A percentile compares a stretch with the other conserved stretches of the same genome.
Evolutionary conservation across 257 asterid genomes (phyloP).

Genomic region (Leonotis leonurus): DNA sequence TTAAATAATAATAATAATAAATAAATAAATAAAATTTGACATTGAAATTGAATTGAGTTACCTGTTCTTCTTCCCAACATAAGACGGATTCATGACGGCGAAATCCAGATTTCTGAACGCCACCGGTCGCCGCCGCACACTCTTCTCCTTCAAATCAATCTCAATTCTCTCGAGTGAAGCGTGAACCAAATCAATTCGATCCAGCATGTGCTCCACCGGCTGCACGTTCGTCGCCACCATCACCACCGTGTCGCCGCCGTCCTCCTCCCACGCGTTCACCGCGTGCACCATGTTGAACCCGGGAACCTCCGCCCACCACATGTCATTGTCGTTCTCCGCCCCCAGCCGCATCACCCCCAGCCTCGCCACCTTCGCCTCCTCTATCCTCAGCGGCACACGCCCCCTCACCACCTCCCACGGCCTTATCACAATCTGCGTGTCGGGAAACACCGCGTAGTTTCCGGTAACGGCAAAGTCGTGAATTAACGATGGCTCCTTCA

Average conservation of each 20-base stretch:
- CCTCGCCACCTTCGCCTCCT: conserved; percentile 36
- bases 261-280: conserved; percentile 66
- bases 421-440: conserved; percentile 39
- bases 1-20: too few species aligned
- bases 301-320: conserved; percentile 50
- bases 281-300: conserved; percentile 51
- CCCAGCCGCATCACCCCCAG: conserved; percentile 47
- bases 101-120: conserved; percentile 41
- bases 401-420: conserved; percentile 34
- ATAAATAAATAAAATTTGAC: too few species aligned
- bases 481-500: conserved; percentile 24
- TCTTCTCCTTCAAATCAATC: conserved; percentile 37
- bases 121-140: conserved; percentile 27
- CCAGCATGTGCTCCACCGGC: conserved; percentile 41
- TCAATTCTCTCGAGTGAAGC: conserved; percentile 38
- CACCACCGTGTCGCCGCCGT: conserved; percentile 45
- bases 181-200: conserved; percentile 41
- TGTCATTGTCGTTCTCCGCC: conserved; percentile 40
- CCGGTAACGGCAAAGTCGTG: conserved; percentile 58
- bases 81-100: conserved; percentile 50
- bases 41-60: neutral
- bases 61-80: conserved; percentile 48
- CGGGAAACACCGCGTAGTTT: conserved; percentile 48
- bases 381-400: conserved; percentile 29
- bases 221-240: conserved; percentile 46